Evolutionary conservation across 2,329 filamentous ascomycete genomes (phyloP), one percentile per base, ranked within the genome.

Genomic region (Epichloe glyceriae): DNA sequence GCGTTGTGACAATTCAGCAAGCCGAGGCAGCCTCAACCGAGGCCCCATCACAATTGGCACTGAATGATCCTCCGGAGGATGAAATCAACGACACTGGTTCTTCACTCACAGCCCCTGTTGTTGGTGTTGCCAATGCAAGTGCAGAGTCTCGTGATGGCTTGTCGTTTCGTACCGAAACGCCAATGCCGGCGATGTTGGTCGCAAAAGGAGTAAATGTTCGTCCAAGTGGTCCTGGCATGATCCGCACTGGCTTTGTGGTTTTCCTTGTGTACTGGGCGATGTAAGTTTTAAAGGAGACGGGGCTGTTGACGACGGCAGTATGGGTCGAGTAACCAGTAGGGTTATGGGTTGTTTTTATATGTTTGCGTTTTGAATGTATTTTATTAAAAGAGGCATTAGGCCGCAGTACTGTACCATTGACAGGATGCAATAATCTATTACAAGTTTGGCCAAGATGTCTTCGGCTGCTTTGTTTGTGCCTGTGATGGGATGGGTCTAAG

Each of bases 361-460:
- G 50, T 43, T 51, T 53, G 46, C 38, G 49, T 51, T 53, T 49
- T 53, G 46, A 40, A 37, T 53, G 52, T 53, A 53, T 46, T 47
- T 49, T 49, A 46, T 51, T 51, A 51, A 10, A 46, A 37, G 45
- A 44, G 52, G 49, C 52, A 22, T 20, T 38, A 22, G 8, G 52
- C 52, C 49, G 38, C 19, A 35, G 30, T 47, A 47, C 30, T 22
- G 37, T 49, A 51, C 40, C 45, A 50, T 44, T 43, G 43, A 22
- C 38, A 47, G 38, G 40, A 44, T 49, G 37, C 17, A 46, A 50
- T 50, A 50, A 53, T 50, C 51, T 53, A 44, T 47, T 37, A 53
- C 45, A 33, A 50, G 45, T 50, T 50, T 50, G 45, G 20, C 35
- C 38, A 48, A 15, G 7, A 5, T 14, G 39, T 17, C 1, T 20